Evolutionary conservation across 2,329 filamentous ascomycete species (phyloP), one percentile per base, ranked within the genome.

Genomic region (Colletotrichum sp.): DNA sequence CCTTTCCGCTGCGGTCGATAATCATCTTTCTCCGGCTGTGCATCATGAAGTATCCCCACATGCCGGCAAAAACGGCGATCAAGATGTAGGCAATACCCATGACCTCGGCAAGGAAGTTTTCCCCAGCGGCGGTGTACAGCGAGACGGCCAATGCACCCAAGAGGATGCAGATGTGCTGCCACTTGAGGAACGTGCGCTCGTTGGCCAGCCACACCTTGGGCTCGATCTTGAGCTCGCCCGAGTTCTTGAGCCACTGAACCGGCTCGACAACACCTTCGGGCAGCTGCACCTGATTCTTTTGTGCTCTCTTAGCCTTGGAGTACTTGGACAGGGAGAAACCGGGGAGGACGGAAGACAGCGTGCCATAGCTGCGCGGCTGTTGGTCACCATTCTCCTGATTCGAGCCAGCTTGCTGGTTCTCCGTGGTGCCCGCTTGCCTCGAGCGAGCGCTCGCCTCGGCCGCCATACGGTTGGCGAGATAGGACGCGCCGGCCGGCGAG

Each of bases 161-260:
- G 16, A 99, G 89, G 65, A 99, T 92, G 77, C 93, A 94, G 81
- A 99, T 96, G 84, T 99, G 96, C 88, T 99, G 95, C 97, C 97
- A 99, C 85, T 98, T 99, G 85, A 99, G 93, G 83, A 98, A 99
- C 0, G 97, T 99, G 77, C 97, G 94, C 87, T 99, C 96, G 85
- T 99, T 99, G 71, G 97, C 97, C 73, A 99, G 93, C 96, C 97
- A 99, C 34, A 99, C 96, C 86, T 99, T 99, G 77, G 95, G 96
- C 87, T 99, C 97, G 73, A 99, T 95, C 82, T 96, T 94, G 78
- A 99, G 91, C 44, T 96, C 95, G 5, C 97, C 96, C 39, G 94
- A 91, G 85, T 99, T 98, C 88, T 99, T 99, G 89, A 99, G 95
- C 93, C 96, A 98, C 79, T 92, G 90, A 10, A 91, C 92, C 3